phyloP scores from a whole-genome alignment of 192 early-diverging fungal genomes.

The Entophlyctis helioformis region DNA sequence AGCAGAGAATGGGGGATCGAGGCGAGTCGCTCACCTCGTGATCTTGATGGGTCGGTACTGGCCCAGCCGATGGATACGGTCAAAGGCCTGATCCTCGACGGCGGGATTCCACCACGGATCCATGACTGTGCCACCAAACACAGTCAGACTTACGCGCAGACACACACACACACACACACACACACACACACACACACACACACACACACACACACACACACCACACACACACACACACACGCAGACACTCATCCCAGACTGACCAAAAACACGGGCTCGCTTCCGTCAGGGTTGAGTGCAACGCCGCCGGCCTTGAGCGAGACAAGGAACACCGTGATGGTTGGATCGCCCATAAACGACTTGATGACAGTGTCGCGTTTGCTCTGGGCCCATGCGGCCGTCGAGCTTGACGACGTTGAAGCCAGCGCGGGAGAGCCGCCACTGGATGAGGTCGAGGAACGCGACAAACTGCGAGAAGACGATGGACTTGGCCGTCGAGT shows the following conservation, averaged over 20 bases:
- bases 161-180: not conserved
- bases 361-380: slow-evolving; percentile 45
- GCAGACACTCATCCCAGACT: slow-evolving; percentile 20
- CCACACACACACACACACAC: too few relatives aligned
- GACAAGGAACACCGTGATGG: slow-evolving; percentile 79
- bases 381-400: slow-evolving; percentile 73
- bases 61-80: slow-evolving; percentile 87
- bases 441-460: slow-evolving; percentile 81
- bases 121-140: slow-evolving; percentile 36
- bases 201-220: too few relatives aligned
- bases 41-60: slow-evolving; percentile 84
- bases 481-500: slow-evolving; percentile 63
- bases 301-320: slow-evolving; percentile 87
- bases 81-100: slow-evolving; percentile 74
- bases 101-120: slow-evolving; percentile 68
- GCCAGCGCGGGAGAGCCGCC: slow-evolving; percentile 77
- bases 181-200: too few relatives aligned
- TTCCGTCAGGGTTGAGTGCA: slow-evolving; percentile 84
- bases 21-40: slow-evolving; percentile 36
- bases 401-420: slow-evolving; percentile 77
- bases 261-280: slow-evolving; percentile 55
- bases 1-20: too few relatives aligned
- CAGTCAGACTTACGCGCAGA: not conserved
- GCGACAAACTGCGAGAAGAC: slow-evolving; percentile 80
- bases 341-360: slow-evolving; percentile 64